Percentiles rank a stretch among this genome's conserved stretches.
Evolutionary conservation across 2,329 filamentous ascomycete species (phyloP).

Genomic region (Colletotrichum aenigma): DNA sequence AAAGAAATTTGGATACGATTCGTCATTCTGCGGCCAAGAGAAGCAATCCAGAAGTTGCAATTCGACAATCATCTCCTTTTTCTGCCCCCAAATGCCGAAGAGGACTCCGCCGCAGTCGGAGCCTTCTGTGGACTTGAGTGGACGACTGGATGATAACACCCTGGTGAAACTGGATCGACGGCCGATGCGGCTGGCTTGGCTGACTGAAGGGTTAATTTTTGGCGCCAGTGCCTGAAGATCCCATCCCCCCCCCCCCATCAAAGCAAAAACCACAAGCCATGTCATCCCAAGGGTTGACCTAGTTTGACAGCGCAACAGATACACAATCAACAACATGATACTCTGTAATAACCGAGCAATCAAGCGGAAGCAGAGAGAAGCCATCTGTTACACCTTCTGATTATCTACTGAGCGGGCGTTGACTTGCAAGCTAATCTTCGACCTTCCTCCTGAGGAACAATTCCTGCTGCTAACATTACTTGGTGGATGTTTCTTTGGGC

Average conservation of each 20-base stretch:
- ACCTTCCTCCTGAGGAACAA: neutral
- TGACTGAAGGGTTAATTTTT: neutral
- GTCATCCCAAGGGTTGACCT: neutral
- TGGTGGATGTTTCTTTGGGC: neutral
- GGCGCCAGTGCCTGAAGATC: neutral
- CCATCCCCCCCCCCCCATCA: neutral
- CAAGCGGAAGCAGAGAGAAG: neutral
- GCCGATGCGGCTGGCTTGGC: neutral
- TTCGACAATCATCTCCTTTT: neutral
- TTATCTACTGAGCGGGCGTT: neutral
- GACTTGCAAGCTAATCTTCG: neutral
- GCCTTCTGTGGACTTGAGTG: neutral
- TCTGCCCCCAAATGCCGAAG: neutral
- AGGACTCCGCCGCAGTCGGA: neutral
- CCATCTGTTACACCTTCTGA: neutral
- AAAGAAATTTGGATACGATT: neutral
- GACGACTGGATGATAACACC: neutral
- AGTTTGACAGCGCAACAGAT: neutral
- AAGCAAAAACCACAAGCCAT: neutral
- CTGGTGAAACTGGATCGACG: neutral
- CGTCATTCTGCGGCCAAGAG: neutral
- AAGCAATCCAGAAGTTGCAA: neutral
- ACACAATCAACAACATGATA: neutral
- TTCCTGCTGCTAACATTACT: neutral
- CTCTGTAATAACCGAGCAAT: neutral